Percentiles rank a stretch among this genome's conserved stretches.
Evolutionary conservation across 768 basidiomycete genomes (phyloP).

Genomic region (Russula olivacea): DNA sequence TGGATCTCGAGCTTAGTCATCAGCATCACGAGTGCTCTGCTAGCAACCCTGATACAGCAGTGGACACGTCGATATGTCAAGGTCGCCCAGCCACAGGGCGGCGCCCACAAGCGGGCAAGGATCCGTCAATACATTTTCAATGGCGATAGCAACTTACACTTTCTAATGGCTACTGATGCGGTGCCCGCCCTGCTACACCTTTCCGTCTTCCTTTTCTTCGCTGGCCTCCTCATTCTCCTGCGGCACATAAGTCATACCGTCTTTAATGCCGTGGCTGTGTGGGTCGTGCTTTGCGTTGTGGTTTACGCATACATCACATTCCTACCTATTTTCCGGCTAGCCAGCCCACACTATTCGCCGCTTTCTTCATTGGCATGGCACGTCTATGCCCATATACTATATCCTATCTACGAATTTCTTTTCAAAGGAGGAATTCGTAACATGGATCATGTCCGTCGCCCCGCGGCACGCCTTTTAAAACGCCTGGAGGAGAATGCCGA

Average conservation of each 20-base stretch:
- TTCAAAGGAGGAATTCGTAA: neutral
- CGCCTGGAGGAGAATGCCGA: neutral
- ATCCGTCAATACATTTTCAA: neutral
- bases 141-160: neutral
- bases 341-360: neutral
- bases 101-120: neutral
- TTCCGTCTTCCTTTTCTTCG: conserved; percentile 8
- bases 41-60: neutral
- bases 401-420: neutral
- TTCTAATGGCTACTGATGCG: neutral
- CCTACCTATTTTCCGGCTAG: neutral
- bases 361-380: neutral
- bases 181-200: conserved; percentile 6
- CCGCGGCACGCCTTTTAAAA: neutral
- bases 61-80: neutral
- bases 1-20: conserved; percentile 2
- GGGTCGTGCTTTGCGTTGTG: neutral
- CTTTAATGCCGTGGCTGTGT: neutral
- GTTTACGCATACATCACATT: conserved; percentile 1
- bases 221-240: neutral
- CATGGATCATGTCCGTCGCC: neutral
- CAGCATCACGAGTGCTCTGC: neutral
- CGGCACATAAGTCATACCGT: neutral
- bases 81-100: neutral
- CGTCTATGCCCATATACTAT: neutral